phyloP scores from a whole-genome alignment of 306 rosid species.

The Citrullus colocynthis region DNA sequence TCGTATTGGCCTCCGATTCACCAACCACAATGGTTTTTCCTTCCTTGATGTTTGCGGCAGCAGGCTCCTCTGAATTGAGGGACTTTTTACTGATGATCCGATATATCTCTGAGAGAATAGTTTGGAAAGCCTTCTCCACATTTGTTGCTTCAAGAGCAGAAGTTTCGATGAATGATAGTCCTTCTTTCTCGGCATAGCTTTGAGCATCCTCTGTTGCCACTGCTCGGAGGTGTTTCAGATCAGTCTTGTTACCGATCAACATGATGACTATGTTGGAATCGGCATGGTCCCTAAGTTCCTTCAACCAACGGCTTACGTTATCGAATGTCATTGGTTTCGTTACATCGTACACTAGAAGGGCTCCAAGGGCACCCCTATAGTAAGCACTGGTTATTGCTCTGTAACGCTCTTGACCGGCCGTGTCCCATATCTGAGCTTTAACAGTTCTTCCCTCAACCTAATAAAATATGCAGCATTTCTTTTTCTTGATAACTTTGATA shows the following conservation, averaged over 20 bases:
- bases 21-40: conserved; percentile 60
- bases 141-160: conserved; percentile 85
- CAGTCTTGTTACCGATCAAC: conserved; percentile 87
- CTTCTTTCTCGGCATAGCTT: conserved; percentile 73
- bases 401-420: conserved; percentile 95
- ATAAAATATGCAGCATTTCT: not conserved
- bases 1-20: conserved; percentile 37
- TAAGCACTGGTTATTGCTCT: conserved; percentile 91
- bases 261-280: conserved; percentile 83
- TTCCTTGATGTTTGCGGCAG: conserved; percentile 39
- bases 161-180: conserved; percentile 81
- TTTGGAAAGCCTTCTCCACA: conserved; percentile 87
- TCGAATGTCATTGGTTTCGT: conserved; percentile 81
- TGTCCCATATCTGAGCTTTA: conserved; percentile 97
- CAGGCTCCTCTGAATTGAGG: conserved; percentile 39
- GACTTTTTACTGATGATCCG: conserved; percentile 79
- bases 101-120: conserved; percentile 66
- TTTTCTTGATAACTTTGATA: not conserved
- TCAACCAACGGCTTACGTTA: conserved; percentile 82
- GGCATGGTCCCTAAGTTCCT: conserved; percentile 92
- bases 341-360: conserved; percentile 70
- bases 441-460: conserved; percentile 91
- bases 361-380: conserved; percentile 93
- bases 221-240: conserved; percentile 79
- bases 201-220: conserved; percentile 87